Conservation (phyloP, 192 early-diverging fungal species). For the Umbelopsis vinacea region DNA sequence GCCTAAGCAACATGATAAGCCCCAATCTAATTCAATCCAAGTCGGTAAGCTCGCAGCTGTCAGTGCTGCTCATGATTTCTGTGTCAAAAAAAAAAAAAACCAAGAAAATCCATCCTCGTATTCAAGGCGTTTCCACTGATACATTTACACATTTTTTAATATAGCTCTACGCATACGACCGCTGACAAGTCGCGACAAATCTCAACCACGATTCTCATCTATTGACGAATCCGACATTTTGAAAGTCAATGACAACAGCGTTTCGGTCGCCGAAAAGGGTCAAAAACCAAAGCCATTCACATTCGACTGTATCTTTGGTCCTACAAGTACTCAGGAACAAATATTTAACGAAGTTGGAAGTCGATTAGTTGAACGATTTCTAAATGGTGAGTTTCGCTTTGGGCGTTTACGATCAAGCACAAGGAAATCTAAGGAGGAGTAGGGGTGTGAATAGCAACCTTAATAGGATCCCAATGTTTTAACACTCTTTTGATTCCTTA, state of each 20-base stretch:
- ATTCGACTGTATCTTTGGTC: slow-evolving; percentile 39
- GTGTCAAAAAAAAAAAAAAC: background rate
- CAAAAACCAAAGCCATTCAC: slow-evolving; percentile 38
- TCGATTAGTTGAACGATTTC: slow-evolving; percentile 35
- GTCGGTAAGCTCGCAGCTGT: background rate
- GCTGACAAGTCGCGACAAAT: slow-evolving; percentile 33
- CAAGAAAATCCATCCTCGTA: background rate
- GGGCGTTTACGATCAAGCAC: no score
- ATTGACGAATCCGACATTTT: slow-evolving; percentile 36
- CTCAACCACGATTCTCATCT: slow-evolving; percentile 33
- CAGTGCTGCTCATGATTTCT: background rate
- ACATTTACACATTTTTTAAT: background rate
- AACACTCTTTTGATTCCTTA: background rate
- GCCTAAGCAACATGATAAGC: slow-evolving; percentile 8
- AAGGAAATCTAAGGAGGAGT: no score
- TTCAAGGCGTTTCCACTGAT: background rate
- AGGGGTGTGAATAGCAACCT: slow-evolving; percentile 7
- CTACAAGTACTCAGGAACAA: slow-evolving; percentile 39
- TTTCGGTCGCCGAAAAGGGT: slow-evolving; percentile 25
- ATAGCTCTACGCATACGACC: slow-evolving; percentile 36
- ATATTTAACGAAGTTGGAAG: slow-evolving; percentile 33
- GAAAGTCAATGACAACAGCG: slow-evolving; percentile 34
- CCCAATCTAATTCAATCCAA: slow-evolving; percentile 2
- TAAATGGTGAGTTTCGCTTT: slow-evolving; percentile 29
- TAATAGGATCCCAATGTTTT: background rate